Base-by-base conservation (phyloP, 306 rosid species). In the Crotalaria pallida region DNA sequence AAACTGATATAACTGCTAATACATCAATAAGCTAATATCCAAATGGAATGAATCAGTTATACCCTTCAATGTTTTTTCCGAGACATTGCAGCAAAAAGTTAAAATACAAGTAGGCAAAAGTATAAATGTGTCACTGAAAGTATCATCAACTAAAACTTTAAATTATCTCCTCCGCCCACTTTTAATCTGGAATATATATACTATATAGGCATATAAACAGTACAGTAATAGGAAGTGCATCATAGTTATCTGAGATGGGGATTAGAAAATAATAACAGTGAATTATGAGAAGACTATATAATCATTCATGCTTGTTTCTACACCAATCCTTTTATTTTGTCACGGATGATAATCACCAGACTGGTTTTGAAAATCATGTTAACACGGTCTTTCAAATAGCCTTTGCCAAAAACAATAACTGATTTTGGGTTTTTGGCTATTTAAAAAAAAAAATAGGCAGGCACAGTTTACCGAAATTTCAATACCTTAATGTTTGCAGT, bases 401-500 rank as follows among this genome's bases (percentile, higher is more conserved):
- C 36, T 21, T 16, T 36, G 3, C 65, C 24, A 55, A 68, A 63
- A 19, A n/a, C n/a, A n/a, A n/a, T n/a, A n/a, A n/a, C n/a, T n/a
- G n/a, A n/a, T n/a, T n/a, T n/a, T n/a, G n/a, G n/a, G n/a, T n/a
- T n/a, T n/a, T n/a, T n/a, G n/a, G n/a, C n/a, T n/a, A n/a, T n/a
- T n/a, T n/a, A n/a, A n/a, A n/a, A n/a, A n/a, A n/a, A n/a, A n/a
- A n/a, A n/a, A n/a, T n/a, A n/a, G n/a, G n/a, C n/a, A n/a, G n/a
- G n/a, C n/a, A n/a, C n/a, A n/a, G n/a, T n/a, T n/a, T n/a, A n/a
- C n/a, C n/a, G n/a, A 59, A 27, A 45, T 0, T 58, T 17, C 65
- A 64, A 49, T 84, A 94, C 98, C 97, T 90, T 90, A 61, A 64
- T 72, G 62, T 80, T 86, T 10, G 96, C 98, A 79, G 81, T 81